Percentiles rank a stretch among this genome's conserved stretches.
Conservation (phyloP, 257 asterid genomes). For the Cordia subcordata region DNA sequence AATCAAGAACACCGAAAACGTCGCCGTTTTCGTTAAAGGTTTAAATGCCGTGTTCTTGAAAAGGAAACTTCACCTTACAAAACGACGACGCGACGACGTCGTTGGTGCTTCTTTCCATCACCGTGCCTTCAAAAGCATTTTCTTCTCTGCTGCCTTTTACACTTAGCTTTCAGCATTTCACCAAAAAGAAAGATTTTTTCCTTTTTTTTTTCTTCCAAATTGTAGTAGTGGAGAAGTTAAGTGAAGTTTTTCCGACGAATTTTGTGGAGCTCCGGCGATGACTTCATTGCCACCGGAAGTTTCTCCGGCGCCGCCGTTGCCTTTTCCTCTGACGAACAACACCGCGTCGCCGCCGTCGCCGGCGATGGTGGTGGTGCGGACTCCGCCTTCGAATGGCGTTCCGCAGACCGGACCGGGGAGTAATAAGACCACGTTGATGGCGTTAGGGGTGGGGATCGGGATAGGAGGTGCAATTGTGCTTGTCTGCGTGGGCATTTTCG, state of each 20-base stretch:
- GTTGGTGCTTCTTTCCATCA: background rate
- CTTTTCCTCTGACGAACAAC: constrained; percentile 13
- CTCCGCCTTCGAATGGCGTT: constrained; percentile 27
- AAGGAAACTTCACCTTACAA: background rate
- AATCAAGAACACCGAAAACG: background rate
- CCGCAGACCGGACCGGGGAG: constrained; percentile 22
- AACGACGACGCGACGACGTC: background rate
- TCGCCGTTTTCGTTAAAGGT: background rate
- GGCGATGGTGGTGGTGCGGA: background rate
- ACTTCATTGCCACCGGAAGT: constrained; percentile 32
- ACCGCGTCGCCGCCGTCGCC: constrained; percentile 3
- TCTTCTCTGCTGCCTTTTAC: background rate
- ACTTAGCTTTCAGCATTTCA: background rate
- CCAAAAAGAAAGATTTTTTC: background rate
- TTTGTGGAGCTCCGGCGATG: constrained; percentile 19
- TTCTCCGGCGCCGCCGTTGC: constrained; percentile 17
- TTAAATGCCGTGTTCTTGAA: background rate
- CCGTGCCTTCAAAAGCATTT: background rate
- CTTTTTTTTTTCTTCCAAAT: no score
- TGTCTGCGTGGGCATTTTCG: constrained; percentile 56
- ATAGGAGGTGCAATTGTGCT: constrained; percentile 75
- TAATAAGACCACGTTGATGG: constrained; percentile 41
- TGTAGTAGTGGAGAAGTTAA: background rate
- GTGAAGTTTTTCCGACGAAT: background rate
- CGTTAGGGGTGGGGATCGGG: constrained; percentile 82